These are phyloP conservation scores for Aquilaria yunnanensis DNA, from an alignment of 345 rosid species.

Conservation along the genomic window DNA sequence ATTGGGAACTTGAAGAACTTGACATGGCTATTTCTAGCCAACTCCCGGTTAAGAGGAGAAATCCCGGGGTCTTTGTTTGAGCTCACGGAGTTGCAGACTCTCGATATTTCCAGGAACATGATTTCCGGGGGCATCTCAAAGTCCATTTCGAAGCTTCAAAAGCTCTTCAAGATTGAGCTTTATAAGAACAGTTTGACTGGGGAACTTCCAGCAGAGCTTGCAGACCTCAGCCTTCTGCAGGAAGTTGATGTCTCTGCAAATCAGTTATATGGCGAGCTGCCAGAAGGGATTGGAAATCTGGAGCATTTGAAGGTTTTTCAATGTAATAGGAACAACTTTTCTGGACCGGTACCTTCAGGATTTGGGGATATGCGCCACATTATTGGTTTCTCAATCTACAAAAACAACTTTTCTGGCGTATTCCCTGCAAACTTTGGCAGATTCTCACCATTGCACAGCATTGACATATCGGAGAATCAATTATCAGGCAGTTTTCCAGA, in stretches of 20 bases:
- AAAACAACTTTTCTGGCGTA: slow-evolving; percentile 66
- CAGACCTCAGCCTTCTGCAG: slow-evolving; percentile 35
- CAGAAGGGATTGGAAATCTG: slow-evolving; percentile 44
- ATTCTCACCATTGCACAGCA: slow-evolving; percentile 42
- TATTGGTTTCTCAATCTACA: slow-evolving; percentile 48
- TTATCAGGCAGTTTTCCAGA: slow-evolving; percentile 70
- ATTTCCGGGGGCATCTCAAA: slow-evolving; percentile 53
- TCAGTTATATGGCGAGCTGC: slow-evolving; percentile 43
- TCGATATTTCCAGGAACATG: slow-evolving; percentile 52
- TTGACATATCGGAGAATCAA: slow-evolving; percentile 82
- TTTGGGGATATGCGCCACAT: slow-evolving; percentile 61
- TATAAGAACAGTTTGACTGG: slow-evolving; percentile 52
- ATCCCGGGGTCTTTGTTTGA: slow-evolving; percentile 62
- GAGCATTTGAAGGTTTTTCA: slow-evolving; percentile 55
- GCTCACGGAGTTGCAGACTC: slow-evolving; percentile 31
- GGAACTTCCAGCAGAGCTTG: slow-evolving; percentile 52
- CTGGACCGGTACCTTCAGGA: slow-evolving; percentile 64
- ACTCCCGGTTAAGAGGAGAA: slow-evolving; percentile 35
- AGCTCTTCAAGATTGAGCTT: slow-evolving; percentile 61
- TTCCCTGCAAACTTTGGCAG: slow-evolving; percentile 65
- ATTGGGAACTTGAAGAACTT: slow-evolving; percentile 66
- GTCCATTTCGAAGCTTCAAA: slow-evolving; percentile 43
- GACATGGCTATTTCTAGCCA: slow-evolving; percentile 44
- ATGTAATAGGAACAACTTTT: slow-evolving; percentile 41
- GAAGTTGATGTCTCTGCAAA: slow-evolving; percentile 70